phyloP scores from a whole-genome alignment of 805 yeast species.

The Tetrapisispora iriomotensis region DNA sequence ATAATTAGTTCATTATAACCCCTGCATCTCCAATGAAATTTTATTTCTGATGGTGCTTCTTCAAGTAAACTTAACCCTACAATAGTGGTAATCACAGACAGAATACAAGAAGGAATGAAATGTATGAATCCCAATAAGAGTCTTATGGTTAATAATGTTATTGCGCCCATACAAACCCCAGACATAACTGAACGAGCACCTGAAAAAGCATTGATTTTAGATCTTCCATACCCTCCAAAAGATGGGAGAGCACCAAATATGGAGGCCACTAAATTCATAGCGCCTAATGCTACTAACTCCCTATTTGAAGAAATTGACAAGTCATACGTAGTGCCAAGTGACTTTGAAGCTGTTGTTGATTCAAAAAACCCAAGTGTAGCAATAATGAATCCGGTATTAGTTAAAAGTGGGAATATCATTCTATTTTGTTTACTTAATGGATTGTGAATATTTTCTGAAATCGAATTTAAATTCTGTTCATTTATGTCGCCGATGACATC shows the following conservation, averaged over 20 bases:
- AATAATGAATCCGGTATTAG: slow-evolving; percentile 63
- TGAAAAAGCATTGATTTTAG: slow-evolving; percentile 75
- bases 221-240: slow-evolving; percentile 93
- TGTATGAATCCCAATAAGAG: slow-evolving; percentile 54
- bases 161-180: slow-evolving; percentile 73
- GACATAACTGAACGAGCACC: slow-evolving; percentile 82
- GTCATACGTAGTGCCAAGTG: slow-evolving; percentile 67
- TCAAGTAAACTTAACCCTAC: slow-evolving; percentile 71
- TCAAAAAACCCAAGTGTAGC: slow-evolving; percentile 89
- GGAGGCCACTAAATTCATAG: slow-evolving; percentile 56
- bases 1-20: slow-evolving; percentile 74
- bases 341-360: slow-evolving; percentile 84
- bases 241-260: slow-evolving; percentile 66
- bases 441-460: slow-evolving; percentile 34
- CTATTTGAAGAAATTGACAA: slow-evolving; percentile 66
- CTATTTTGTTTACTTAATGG: slow-evolving; percentile 46
- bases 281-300: slow-evolving; percentile 83
- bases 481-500: slow-evolving; percentile 58
- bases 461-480: slow-evolving; percentile 32
- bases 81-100: slow-evolving; percentile 69
- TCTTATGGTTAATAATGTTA: slow-evolving; percentile 56
- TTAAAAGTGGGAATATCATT: slow-evolving; percentile 42
- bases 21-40: slow-evolving; percentile 58
- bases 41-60: slow-evolving; percentile 73
- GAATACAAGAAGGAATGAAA: slow-evolving; percentile 67